Conservation (phyloP, 352 stramenopile genomes). For the Phytophthora fragariaefolia region DNA sequence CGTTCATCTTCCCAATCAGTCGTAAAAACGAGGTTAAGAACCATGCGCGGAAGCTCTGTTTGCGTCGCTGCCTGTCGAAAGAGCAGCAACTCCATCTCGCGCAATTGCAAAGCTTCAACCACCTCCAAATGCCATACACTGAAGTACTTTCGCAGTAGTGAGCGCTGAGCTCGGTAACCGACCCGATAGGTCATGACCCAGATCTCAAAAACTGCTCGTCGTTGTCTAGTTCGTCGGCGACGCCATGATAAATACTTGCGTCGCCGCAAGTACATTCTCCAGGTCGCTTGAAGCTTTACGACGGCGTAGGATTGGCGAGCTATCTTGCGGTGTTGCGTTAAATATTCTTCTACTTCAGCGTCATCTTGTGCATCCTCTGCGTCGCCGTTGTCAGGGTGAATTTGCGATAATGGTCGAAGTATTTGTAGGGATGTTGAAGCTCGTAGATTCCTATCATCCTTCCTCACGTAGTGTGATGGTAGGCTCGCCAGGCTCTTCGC, state of each 20-base stretch:
- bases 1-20: constrained; percentile 49
- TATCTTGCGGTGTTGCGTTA: constrained; percentile 21
- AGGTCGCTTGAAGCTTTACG: constrained; percentile 56
- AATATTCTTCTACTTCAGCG: constrained; percentile 30
- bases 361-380: constrained; percentile 30
- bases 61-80: constrained; percentile 63
- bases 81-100: constrained; percentile 65
- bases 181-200: constrained; percentile 60
- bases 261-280: constrained; percentile 54
- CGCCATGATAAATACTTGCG: constrained; percentile 59
- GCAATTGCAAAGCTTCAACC: constrained; percentile 49
- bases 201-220: constrained; percentile 49
- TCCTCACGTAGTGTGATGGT: background rate
- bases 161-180: constrained; percentile 37
- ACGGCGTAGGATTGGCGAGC: constrained; percentile 38
- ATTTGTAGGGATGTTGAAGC: constrained; percentile 26
- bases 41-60: constrained; percentile 53
- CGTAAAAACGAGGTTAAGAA: constrained; percentile 82
- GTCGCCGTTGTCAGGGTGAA: constrained; percentile 23
- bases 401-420: constrained; percentile 1
- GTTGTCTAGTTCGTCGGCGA: constrained; percentile 31
- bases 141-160: constrained; percentile 49
- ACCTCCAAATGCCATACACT: constrained; percentile 58
- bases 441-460: constrained; percentile 7
- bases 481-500: constrained; percentile 18